Evolutionary conservation across 805 yeast species (phyloP), one percentile per base, ranked within the genome.

Genomic region (Metschnikowia vanudenii): DNA sequence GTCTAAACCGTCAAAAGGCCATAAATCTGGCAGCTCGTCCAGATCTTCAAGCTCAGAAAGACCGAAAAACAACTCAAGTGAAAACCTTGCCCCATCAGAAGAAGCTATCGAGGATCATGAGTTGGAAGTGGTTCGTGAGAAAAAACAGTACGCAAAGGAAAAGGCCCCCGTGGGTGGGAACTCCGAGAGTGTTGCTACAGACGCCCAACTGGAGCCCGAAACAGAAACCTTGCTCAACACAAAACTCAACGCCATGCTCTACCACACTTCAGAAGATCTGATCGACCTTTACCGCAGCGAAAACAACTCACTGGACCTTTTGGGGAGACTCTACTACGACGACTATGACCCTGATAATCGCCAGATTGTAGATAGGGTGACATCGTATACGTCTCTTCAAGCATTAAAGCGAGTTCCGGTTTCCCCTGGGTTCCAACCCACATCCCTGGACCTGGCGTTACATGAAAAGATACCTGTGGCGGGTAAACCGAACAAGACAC

Each of bases 251-350:
- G 71, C 75, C 2, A 51, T 68, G 39, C 51, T 72, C 14, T 72
- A 63, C 49, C 73, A 71, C 51, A 65, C 70, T 5, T 59, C 64
- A 31, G 60, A 67, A 29, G 77, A 72, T 34, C 55, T 69, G 3
- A 61, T 71, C 12, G 74, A 70, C 45, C 41, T 64, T 36, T 71
- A 71, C 56, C 61, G 61, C 43, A 60, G 55, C 42, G 71, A 71
- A 46, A 69, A 69, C 54, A 64, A 61, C 48, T 58, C 67, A 16
- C 65, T 69, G 44, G 77, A 72, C 49, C 61, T 71, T 30, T 50
- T 71, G 42, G 77, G 75, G 4, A 52, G 77, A 42, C 59, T 71
- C 10, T 70, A 71, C 54, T 71, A 68, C 49, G 77, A 72, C 50
- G 75, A 71, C 44, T 72, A 61, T 49, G 75, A 71, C 43, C 62